Evolutionary conservation across 2,329 filamentous ascomycete genomes (phyloP).

Genomic region (Verticillium zaregamsianum): DNA sequence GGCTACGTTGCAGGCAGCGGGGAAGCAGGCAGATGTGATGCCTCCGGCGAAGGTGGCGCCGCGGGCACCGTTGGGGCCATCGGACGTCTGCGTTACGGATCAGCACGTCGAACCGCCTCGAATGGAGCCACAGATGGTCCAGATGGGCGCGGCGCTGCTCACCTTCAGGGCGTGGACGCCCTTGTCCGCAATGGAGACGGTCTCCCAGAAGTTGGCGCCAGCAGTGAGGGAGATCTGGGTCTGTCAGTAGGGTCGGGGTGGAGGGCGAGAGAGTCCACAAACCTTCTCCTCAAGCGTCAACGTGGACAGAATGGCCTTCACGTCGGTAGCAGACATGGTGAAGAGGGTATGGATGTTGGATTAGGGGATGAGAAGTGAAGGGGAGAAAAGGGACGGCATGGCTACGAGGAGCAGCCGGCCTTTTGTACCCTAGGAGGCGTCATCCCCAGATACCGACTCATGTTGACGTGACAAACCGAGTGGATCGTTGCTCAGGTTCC

Average conservation of each 20-base stretch:
- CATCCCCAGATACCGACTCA: not conserved
- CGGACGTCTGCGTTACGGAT: constrained; percentile 9
- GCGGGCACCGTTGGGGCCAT: constrained; percentile 37
- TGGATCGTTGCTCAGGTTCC: not conserved
- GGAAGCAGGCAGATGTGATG: constrained; percentile 53
- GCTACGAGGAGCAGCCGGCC: not conserved
- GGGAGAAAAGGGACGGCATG: not conserved
- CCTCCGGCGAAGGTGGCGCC: constrained; percentile 68
- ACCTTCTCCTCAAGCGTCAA: constrained; percentile 14
- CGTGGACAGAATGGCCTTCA: constrained; percentile 10
- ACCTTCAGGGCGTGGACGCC: not conserved
- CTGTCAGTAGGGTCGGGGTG: not conserved
- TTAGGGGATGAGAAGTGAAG: not conserved
- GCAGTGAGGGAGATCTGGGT: constrained; percentile 1
- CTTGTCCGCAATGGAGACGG: constrained; percentile 1
- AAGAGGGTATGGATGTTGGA: not conserved
- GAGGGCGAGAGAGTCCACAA: no score
- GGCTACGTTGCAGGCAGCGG: constrained; percentile 53
- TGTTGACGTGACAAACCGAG: not conserved
- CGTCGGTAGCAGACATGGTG: constrained; percentile 7
- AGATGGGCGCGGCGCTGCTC: not conserved
- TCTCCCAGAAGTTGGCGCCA: constrained; percentile 6
- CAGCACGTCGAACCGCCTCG: not conserved
- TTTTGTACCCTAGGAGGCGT: not conserved
- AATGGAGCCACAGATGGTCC: not conserved